Conservation (phyloP, 139 green algal genomes). For the Marvania coccoides region DNA sequence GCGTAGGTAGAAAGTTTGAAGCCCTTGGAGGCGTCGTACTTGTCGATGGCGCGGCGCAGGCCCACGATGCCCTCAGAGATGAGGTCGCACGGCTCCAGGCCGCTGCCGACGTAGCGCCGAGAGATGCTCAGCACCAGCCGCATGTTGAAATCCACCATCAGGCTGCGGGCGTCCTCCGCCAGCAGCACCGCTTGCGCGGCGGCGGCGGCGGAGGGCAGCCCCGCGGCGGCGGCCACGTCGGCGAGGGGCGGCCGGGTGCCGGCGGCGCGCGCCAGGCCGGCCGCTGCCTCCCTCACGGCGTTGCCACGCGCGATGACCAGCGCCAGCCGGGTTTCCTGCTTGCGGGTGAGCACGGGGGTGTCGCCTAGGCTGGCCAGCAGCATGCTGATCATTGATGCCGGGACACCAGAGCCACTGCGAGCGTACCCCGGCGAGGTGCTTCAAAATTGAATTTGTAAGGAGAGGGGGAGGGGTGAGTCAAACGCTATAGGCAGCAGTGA, state of each 20-base stretch:
- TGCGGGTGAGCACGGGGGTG: constrained; percentile 11
- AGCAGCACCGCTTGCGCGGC: not conserved
- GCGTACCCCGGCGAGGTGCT: too few species aligned
- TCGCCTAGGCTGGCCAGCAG: constrained; percentile 16
- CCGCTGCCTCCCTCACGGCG: not conserved
- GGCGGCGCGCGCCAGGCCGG: not conserved
- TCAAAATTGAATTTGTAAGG: too few species aligned
- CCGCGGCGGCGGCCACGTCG: constrained; percentile 2
- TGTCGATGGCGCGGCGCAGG: constrained; percentile 48
- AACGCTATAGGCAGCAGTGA: too few species aligned
- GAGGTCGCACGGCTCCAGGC: constrained; percentile 14
- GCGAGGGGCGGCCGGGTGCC: not conserved
- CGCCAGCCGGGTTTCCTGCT: constrained; percentile 14
- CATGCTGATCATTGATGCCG: not conserved
- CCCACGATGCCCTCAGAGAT: constrained; percentile 45
- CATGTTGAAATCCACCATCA: constrained; percentile 31
- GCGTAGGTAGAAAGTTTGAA: constrained; percentile 84
- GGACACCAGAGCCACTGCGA: too few species aligned
- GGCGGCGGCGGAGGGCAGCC: constrained; percentile 5
- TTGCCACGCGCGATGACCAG: constrained; percentile 8
- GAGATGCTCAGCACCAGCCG: constrained; percentile 24
- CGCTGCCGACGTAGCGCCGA: constrained; percentile 18
- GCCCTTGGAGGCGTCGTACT: constrained; percentile 62
- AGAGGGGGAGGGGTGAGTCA: too few species aligned
- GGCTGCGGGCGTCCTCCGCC: constrained; percentile 14